Percentiles rank a stretch among this genome's conserved stretches.
phyloP scores from a whole-genome alignment of 192 early-diverging fungal genomes.

The Anaeromyces robustus region DNA sequence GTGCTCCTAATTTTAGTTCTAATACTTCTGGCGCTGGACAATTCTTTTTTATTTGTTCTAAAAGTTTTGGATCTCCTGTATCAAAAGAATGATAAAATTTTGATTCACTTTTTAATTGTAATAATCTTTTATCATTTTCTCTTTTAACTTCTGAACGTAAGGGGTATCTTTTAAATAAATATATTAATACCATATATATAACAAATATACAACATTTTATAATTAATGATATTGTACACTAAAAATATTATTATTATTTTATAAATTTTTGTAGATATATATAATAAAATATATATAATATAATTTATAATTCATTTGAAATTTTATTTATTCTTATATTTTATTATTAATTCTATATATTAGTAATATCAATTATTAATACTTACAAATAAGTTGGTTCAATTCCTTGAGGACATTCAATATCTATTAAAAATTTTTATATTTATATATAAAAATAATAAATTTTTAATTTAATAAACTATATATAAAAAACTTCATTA shows the following conservation, averaged over 20 bases:
- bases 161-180: constrained; percentile 21
- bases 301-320: no score
- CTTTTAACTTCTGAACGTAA: constrained; percentile 58
- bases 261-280: no score
- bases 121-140: constrained; percentile 43
- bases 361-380: no score
- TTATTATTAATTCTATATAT: no score
- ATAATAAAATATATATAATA: no score
- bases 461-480: no score
- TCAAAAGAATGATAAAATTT: constrained; percentile 32
- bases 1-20: constrained; percentile 55
- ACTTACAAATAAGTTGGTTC: constrained; percentile 40
- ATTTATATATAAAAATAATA: no score
- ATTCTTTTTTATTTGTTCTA: constrained; percentile 15
- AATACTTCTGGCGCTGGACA: constrained; percentile 44
- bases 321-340: no score
- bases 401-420: constrained; percentile 20
- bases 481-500: constrained; percentile 2
- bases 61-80: constrained; percentile 1
- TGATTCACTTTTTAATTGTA: constrained; percentile 25
- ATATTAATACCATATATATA: no score
- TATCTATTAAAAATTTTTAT: neutral
- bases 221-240: no score
- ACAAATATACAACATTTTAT: no score
- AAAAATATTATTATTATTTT: no score